Percentiles rank a stretch among this genome's conserved stretches.
phyloP scores from a whole-genome alignment of 2,329 filamentous ascomycete genomes.

The Colletotrichum karsti region DNA sequence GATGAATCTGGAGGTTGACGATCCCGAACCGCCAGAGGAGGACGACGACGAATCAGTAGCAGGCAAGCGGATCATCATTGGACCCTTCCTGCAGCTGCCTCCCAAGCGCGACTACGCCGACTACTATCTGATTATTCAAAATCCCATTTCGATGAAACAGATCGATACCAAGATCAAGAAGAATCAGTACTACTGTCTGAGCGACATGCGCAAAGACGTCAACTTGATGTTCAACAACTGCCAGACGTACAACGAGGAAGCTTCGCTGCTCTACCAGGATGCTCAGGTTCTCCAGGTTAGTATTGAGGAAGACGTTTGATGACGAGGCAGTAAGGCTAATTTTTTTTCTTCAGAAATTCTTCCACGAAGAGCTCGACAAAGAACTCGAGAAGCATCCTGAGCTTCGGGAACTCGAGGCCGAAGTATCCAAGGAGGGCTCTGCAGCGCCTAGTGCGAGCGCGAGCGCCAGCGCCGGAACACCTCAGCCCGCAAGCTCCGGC shows the following conservation, averaged over 20 bases:
- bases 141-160: conserved; percentile 94
- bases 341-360: conserved; percentile 58
- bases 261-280: conserved; percentile 90
- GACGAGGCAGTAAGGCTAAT: conserved; percentile 40
- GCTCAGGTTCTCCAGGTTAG: conserved; percentile 90
- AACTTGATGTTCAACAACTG: conserved; percentile 89
- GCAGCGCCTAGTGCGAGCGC: conserved; percentile 52
- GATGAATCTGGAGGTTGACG: conserved; percentile 85
- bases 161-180: conserved; percentile 96
- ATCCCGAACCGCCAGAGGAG: conserved; percentile 64
- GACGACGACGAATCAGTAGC: conserved; percentile 67
- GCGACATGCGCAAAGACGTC: conserved; percentile 85
- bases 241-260: conserved; percentile 95
- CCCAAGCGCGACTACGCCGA: conserved; percentile 91
- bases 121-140: conserved; percentile 93
- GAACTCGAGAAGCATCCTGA: conserved; percentile 63
- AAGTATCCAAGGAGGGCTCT: conserved; percentile 46
- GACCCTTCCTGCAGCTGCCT: conserved; percentile 91
- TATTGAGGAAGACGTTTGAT: not conserved
- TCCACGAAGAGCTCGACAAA: conserved; percentile 61
- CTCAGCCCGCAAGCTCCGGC: conserved; percentile 63
- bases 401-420: conserved; percentile 63
- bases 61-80: conserved; percentile 83
- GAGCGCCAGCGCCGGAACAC: conserved; percentile 69
- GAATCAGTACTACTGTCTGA: conserved; percentile 86